phyloP scores from a whole-genome alignment of 2,329 filamentous ascomycete species.

The Calycina herbarum region DNA sequence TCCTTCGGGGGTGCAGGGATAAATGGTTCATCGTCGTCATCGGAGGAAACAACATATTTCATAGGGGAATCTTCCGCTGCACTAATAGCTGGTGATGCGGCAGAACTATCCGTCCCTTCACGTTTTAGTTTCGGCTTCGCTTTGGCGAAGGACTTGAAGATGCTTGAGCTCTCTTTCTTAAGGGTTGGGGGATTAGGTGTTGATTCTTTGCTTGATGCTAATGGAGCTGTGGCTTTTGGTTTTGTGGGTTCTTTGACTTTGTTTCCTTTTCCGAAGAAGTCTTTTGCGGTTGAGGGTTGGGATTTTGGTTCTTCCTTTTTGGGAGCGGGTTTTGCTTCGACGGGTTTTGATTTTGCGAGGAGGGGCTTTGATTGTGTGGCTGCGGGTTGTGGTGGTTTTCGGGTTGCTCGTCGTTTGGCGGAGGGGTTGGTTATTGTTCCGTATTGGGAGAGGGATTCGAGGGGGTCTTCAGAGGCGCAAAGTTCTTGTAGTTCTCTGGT shows the following conservation, averaged over 20 bases:
- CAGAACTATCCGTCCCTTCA: conserved; percentile 42
- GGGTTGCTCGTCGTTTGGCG: conserved; percentile 50
- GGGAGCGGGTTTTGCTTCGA: conserved; percentile 21
- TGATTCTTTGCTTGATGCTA: conserved; percentile 30
- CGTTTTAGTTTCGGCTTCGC: conserved; percentile 56
- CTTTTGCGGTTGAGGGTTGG: conserved; percentile 36
- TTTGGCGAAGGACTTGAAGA: conserved; percentile 81
- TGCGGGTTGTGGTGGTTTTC: conserved; percentile 31
- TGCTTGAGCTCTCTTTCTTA: conserved; percentile 62
- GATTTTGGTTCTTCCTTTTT: conserved; percentile 27
- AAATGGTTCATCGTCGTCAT: conserved; percentile 53
- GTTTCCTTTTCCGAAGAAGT: conserved; percentile 41
- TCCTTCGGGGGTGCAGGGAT: conserved; percentile 44
- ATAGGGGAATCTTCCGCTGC: conserved; percentile 52
- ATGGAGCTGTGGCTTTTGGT: conserved; percentile 24
- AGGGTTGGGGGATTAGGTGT: conserved; percentile 37
- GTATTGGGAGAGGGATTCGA: conserved; percentile 60
- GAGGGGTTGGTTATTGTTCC: conserved; percentile 74
- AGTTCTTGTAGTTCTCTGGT: conserved; percentile 61
- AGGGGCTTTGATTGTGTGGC: conserved; percentile 42
- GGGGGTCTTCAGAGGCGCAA: conserved; percentile 57
- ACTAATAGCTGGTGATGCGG: conserved; percentile 36
- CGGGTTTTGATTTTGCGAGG: conserved; percentile 36
- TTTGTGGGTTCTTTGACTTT: conserved; percentile 16
- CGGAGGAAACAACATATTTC: conserved; percentile 50